Conservation (phyloP, 2,329 filamentous ascomycete genomes). For the Penicillium verrucosum region DNA sequence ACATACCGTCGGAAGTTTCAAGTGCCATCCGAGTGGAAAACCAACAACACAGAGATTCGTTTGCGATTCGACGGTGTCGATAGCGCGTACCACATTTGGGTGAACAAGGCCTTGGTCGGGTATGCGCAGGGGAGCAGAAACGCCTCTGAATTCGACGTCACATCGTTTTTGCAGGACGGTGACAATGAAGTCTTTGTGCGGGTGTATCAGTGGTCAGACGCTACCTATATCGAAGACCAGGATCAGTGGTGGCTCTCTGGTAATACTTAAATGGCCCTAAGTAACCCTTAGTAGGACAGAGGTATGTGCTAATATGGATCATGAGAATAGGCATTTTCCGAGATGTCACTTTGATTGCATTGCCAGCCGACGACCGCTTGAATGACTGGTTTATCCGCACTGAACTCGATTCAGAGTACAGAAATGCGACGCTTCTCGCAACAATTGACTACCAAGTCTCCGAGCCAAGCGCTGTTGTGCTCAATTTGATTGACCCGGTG, state of each 20-base stretch:
- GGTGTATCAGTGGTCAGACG: slow-evolving; percentile 69
- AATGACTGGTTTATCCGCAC: slow-evolving; percentile 59
- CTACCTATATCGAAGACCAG: slow-evolving; percentile 65
- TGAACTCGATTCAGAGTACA: slow-evolving; percentile 53
- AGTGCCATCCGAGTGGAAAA: slow-evolving; percentile 41
- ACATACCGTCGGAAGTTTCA: slow-evolving; percentile 57
- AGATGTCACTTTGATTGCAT: slow-evolving; percentile 61
- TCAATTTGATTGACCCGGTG: slow-evolving; percentile 22
- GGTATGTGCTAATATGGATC: background rate
- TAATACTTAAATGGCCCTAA: too few species aligned
- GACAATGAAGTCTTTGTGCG: slow-evolving; percentile 58
- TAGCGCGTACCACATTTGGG: slow-evolving; percentile 67
- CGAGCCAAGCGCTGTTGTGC: background rate
- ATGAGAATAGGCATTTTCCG: slow-evolving; percentile 64
- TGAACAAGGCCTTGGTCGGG: slow-evolving; percentile 62
- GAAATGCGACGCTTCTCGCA: slow-evolving; percentile 50
- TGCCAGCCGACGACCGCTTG: slow-evolving; percentile 51
- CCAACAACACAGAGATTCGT: slow-evolving; percentile 46
- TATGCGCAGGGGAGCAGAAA: slow-evolving; percentile 69
- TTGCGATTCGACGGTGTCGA: slow-evolving; percentile 70
- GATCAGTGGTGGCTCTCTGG: slow-evolving; percentile 68
- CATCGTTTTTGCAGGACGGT: slow-evolving; percentile 46
- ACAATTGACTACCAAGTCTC: slow-evolving; percentile 38
- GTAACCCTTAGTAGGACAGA: too few species aligned
- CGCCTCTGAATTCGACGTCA: slow-evolving; percentile 65